Evolutionary conservation across 108 stramenopile species (phyloP), one percentile per base, ranked within the genome.

Genomic region (Parietichytrium sp.): DNA sequence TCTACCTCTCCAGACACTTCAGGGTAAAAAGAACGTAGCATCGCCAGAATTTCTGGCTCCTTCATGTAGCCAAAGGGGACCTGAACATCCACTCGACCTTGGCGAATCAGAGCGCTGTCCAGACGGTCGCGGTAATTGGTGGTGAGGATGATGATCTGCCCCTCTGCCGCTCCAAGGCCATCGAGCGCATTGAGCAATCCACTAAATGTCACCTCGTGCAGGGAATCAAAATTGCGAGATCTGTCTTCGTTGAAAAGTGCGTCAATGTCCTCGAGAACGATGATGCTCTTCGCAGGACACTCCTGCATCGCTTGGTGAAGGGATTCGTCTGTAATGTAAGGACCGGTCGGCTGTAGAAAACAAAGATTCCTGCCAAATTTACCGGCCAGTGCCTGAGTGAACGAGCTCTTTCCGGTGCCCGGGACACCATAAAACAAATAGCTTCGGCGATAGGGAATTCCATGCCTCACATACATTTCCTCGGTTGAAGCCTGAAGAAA

Each of bases 221-320:
- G n/a, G n/a, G n/a, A n/a, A n/a, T n/a, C n/a, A n/a, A n/a, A n/a
- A n/a, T n/a, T n/a, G n/a, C n/a, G n/a, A n/a, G n/a, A n/a, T n/a
- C n/a, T n/a, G n/a, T n/a, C n/a, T n/a, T n/a, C n/a, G n/a, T n/a
- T 86, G 8, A 89, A 86, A 18, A 89, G 87, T 15, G 92, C 92
- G 79, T 94, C 93, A n/a, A 93, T 86, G 82, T 94, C 93, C 79
- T 94, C 92, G 89, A 94, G 90, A 12, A 93, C 90, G 80, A 90
- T 93, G 55, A 94, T 93, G 4, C 53, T 55, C 36, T 89, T 80
- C 18, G 86, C 92, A 49, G 85, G 78, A 48, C 91, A 87, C 51
- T 93, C 92, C 54, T 91, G 92, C 82, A 94, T 91, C 3, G 91
- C 84, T 48, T 89, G 88, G 88, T 88, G 90, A 42, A 94, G 86